Evolutionary conservation across 371 early-diverging fungal genomes (phyloP), one percentile per base, ranked within the genome.

Genomic region (Lichtheimia ramosa): DNA sequence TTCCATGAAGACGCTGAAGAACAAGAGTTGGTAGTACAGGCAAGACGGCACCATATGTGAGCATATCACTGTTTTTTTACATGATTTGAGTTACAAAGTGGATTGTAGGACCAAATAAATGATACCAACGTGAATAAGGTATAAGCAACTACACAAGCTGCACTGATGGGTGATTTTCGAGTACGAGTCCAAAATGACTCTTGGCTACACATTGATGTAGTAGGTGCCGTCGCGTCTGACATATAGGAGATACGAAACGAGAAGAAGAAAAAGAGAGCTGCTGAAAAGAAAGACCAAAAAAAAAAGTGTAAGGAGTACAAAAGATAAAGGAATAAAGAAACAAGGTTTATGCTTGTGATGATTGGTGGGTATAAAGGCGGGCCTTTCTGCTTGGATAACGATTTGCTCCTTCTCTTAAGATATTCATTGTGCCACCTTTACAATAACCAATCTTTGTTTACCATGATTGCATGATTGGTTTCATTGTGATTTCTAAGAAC

Each of bases 1-100:
- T 81, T 23, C 87, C 86, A 16, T 83, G 79, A 50, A 85, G 75
- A 16, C 81, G 69, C 10, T 88, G 81, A 54, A 84, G 74, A 12
- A 95, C 85, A 15, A 95, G 83, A 23, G 76, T 70, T 3, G 96
- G 96, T 34, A 94, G 72, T 53, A 92, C 84, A 23, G 96, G 95
- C 23, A 94, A 87, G 15, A 92, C 85, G n/a, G 92, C 83, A 27
- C 90, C 89, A 66, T 94, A 94, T 6, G 89, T 85, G 16, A 89
- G 73, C 70, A 89, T 88, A 68, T 94, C 92, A 54, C 79, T 80
- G 52, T 64, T 71, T 51, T 66, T 34, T 27, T 53, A 51, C 23
- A 18, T 13, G 39, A 49, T 24, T 43, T 41, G 43, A 39, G 41
- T 41, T 20, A 23, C 12, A 15, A 43, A 16, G 43, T 54, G 41